phyloP scores from a whole-genome alignment of 805 yeast species.

The Isabelozyma heimii region DNA sequence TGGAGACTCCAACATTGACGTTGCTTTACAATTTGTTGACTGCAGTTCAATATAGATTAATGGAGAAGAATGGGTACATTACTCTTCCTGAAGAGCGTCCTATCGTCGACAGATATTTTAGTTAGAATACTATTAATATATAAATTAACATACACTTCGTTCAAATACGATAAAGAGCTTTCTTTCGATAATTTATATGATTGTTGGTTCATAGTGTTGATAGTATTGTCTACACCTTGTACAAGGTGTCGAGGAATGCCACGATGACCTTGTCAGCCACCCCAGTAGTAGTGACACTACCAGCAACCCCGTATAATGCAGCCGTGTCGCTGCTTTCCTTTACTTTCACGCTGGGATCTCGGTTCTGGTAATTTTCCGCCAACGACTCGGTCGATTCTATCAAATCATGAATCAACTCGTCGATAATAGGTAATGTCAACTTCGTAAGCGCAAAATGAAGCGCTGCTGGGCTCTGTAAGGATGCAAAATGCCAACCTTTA shows the following conservation, averaged over 20 bases:
- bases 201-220: too few relatives aligned
- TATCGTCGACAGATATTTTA: background rate
- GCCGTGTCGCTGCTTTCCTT: constrained; percentile 59
- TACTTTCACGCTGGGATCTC: constrained; percentile 27
- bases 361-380: constrained; percentile 16
- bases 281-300: constrained; percentile 79
- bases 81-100: constrained; percentile 16
- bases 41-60: constrained; percentile 15
- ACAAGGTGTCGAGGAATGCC: constrained; percentile 79
- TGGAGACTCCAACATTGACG: constrained; percentile 18
- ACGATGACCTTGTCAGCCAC: constrained; percentile 77
- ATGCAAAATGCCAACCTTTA: constrained; percentile 85
- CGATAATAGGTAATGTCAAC: constrained; percentile 60
- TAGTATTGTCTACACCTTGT: constrained; percentile 43
- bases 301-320: constrained; percentile 93
- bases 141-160: background rate
- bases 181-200: background rate
- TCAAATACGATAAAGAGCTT: background rate
- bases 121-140: background rate
- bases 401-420: constrained; percentile 55
- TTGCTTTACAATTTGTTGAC: constrained; percentile 18
- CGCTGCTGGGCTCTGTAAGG: constrained; percentile 88
- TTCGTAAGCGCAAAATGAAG: constrained; percentile 86
- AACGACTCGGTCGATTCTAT: constrained; percentile 32
- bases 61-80: constrained; percentile 16